Percentiles rank a stretch among this genome's conserved stretches.
Evolutionary conservation across 441 rosid species (phyloP).

Genomic region (Sinapis alba): DNA sequence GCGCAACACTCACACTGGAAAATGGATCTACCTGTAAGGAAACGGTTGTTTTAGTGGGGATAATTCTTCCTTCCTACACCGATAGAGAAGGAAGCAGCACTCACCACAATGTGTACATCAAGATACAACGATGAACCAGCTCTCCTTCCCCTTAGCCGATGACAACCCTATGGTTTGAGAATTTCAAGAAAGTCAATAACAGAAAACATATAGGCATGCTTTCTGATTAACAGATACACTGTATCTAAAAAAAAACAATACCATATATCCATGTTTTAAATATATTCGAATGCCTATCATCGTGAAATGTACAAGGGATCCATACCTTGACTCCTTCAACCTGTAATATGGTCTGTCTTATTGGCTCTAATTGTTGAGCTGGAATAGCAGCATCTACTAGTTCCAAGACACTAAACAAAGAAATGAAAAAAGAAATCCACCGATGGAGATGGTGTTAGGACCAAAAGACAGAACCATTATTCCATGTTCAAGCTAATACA

Average conservation of each 20-base stretch:
- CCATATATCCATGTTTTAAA: constrained; percentile 7
- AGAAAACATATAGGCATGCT: constrained; percentile 7
- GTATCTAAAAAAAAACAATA: background rate
- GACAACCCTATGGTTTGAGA: constrained; percentile 69
- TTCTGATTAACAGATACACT: constrained; percentile 15
- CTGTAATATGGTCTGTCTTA: constrained; percentile 68
- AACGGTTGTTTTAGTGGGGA: constrained; percentile 23
- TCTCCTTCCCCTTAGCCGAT: constrained; percentile 94
- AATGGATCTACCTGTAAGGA: constrained; percentile 85
- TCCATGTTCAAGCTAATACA: constrained; percentile 12
- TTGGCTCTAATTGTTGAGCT: constrained; percentile 65
- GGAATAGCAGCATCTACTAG: constrained; percentile 97
- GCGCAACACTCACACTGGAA: constrained; percentile 87
- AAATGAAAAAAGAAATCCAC: background rate
- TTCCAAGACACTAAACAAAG: constrained; percentile 71
- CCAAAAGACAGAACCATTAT: constrained; percentile 16
- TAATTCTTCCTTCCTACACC: background rate
- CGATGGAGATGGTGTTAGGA: constrained; percentile 12
- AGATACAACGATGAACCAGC: constrained; percentile 91
- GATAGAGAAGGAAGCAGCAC: constrained; percentile 31
- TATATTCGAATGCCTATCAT: constrained; percentile 7
- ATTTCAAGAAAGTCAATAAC: constrained; percentile 15
- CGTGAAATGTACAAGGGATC: constrained; percentile 21
- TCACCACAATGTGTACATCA: constrained; percentile 94
- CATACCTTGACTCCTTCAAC: constrained; percentile 87